Evolutionary conservation across 192 early-diverging fungal species (phyloP).

Genomic region (Dispira parvispora): DNA sequence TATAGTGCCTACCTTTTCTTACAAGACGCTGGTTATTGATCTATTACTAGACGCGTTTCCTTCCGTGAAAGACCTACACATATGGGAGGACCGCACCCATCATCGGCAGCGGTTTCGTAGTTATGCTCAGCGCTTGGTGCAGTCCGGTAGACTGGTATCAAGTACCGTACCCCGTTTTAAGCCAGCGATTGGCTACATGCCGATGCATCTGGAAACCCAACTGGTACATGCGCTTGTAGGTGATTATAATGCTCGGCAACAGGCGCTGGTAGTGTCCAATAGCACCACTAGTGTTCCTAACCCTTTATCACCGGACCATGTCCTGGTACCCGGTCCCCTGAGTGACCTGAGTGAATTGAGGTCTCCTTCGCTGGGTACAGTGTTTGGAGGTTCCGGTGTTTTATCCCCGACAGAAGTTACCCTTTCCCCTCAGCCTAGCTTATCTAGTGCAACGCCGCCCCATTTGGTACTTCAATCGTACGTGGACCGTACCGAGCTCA

Average conservation of each 20-base stretch:
- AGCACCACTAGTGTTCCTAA: not conserved
- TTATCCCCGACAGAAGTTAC: not conserved
- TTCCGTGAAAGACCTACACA: conserved; percentile 21
- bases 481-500: too few relatives aligned
- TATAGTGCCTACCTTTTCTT: conserved; percentile 36
- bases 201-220: conserved; percentile 16
- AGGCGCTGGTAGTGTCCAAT: not conserved
- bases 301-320: not conserved
- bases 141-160: conserved; percentile 18
- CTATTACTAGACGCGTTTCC: conserved; percentile 31
- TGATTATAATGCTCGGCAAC: conserved; percentile 18
- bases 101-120: conserved; percentile 27
- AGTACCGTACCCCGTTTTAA: conserved; percentile 22
- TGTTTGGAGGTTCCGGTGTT: not conserved
- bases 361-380: not conserved
- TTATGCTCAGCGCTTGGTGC: conserved; percentile 20
- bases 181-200: conserved; percentile 15
- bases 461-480: too few relatives aligned
- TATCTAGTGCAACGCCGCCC: too few relatives aligned
- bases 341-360: not conserved
- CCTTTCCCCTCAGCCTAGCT: not conserved
- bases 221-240: conserved; percentile 19
- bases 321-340: not conserved
- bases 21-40: conserved; percentile 39
- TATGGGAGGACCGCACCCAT: conserved; percentile 40